Evolutionary conservation across 805 yeast species (phyloP).

Genomic region (Starmerella lactis-condensi): DNA sequence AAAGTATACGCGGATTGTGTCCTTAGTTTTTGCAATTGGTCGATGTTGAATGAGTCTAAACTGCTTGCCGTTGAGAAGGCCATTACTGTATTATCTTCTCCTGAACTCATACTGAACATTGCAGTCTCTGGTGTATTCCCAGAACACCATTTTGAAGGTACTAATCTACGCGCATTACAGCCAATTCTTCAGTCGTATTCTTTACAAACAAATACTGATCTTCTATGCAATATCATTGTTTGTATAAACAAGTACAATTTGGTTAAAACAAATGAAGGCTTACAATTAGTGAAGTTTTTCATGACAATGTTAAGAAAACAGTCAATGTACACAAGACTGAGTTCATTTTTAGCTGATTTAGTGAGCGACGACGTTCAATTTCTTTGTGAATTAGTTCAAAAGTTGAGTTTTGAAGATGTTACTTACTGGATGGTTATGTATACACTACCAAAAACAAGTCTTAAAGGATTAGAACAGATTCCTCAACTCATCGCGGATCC

Average conservation of each 20-base stretch:
- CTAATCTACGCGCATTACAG: constrained; percentile 5
- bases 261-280: background rate
- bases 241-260: background rate
- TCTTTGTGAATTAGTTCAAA: background rate
- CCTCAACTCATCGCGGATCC: too few species aligned
- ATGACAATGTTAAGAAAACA: background rate
- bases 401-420: background rate
- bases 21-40: constrained; percentile 4
- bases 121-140: constrained; percentile 1
- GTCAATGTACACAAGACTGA: constrained; percentile 4
- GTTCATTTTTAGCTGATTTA: background rate
- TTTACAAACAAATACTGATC: constrained; percentile 4
- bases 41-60: background rate
- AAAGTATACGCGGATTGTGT: background rate
- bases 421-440: too few species aligned
- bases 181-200: constrained; percentile 5
- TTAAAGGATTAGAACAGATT: too few species aligned
- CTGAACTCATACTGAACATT: constrained; percentile 1
- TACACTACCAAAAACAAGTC: too few species aligned
- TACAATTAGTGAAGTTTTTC: constrained; percentile 1
- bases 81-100: background rate
- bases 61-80: background rate
- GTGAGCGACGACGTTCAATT: background rate
- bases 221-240: background rate
- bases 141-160: background rate